Percentiles rank a stretch among this genome's conserved stretches.
Conservation (phyloP, 768 basidiomycete species). For the Botryobasidium botryosum region DNA sequence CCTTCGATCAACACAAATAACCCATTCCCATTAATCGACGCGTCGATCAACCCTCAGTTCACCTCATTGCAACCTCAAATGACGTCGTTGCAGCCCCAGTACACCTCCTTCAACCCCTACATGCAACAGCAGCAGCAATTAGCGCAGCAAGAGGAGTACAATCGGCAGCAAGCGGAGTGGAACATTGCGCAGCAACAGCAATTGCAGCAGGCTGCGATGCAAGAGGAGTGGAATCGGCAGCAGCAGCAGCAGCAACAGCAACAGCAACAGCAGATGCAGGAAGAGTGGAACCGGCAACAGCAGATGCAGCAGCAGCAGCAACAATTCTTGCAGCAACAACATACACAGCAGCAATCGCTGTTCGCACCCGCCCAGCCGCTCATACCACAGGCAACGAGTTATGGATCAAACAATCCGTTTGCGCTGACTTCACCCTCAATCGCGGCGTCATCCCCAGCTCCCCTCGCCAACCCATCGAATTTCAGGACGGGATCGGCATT, state of each 20-base stretch:
- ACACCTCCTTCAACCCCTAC: slow-evolving; percentile 86
- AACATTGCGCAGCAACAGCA: slow-evolving; percentile 14
- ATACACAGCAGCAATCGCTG: slow-evolving; percentile 27
- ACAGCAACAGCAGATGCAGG: slow-evolving; percentile 25
- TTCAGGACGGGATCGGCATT: too few species aligned
- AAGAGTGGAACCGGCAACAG: slow-evolving; percentile 19
- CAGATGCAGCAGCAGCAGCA: slow-evolving; percentile 15
- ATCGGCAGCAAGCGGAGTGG: slow-evolving; percentile 27
- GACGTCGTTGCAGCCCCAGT: slow-evolving; percentile 63
- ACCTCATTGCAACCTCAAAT: slow-evolving; percentile 57
- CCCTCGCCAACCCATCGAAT: slow-evolving; percentile 12
- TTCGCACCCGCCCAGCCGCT: slow-evolving; percentile 14
- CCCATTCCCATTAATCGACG: slow-evolving; percentile 40
- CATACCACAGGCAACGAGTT: slow-evolving; percentile 22
- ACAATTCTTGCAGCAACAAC: slow-evolving; percentile 21
- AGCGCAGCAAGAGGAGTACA: slow-evolving; percentile 43
- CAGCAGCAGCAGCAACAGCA: slow-evolving; percentile 61
- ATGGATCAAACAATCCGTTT: slow-evolving; percentile 91
- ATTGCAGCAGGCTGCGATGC: slow-evolving; percentile 12
- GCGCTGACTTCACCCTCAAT: slow-evolving; percentile 28
- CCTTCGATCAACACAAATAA: slow-evolving; percentile 23
- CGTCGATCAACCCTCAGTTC: slow-evolving; percentile 37
- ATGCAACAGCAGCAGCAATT: slow-evolving; percentile 84
- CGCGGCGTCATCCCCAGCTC: slow-evolving; percentile 15
- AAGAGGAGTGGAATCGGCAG: slow-evolving; percentile 30